phyloP scores from a whole-genome alignment of 2,329 filamentous ascomycete genomes.

The Aspergillus amoenus region DNA sequence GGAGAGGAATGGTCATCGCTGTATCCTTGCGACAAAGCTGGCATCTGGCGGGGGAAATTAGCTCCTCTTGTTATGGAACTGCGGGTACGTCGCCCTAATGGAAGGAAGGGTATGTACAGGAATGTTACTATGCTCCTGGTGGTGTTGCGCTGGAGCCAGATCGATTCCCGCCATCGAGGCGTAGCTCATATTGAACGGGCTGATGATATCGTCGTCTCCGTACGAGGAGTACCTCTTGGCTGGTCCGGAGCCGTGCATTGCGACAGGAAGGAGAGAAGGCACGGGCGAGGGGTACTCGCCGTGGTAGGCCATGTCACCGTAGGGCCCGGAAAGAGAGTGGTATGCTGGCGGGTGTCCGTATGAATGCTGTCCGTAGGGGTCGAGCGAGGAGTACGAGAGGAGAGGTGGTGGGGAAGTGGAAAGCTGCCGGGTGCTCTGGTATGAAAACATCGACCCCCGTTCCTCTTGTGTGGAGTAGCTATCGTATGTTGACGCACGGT shows the following conservation, averaged over 20 bases:
- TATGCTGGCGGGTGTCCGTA: conserved; percentile 39
- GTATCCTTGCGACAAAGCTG: conserved; percentile 36
- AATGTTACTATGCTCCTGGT: conserved; percentile 38
- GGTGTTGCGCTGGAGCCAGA: conserved; percentile 37
- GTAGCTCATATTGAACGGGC: conserved; percentile 62
- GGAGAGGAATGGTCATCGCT: conserved; percentile 40
- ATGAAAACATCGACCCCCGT: conserved; percentile 53
- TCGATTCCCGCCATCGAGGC: conserved; percentile 60
- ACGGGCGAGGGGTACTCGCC: conserved; percentile 41
- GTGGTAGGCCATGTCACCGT: conserved; percentile 36
- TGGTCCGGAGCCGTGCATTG: conserved; percentile 38
- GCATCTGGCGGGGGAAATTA: conserved; percentile 32
- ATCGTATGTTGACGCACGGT: conserved; percentile 37
- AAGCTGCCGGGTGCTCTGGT: conserved; percentile 59
- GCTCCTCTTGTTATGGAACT: conserved; percentile 15
- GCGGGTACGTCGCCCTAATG: conserved; percentile 19
- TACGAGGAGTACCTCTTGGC: conserved; percentile 54
- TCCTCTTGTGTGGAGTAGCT: conserved; percentile 45
- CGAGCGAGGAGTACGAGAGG: conserved; percentile 52
- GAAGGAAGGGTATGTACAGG: conserved; percentile 45
- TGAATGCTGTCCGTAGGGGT: conserved; percentile 38
- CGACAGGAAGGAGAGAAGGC: conserved; percentile 48
- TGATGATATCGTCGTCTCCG: conserved; percentile 56
- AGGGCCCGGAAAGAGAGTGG: conserved; percentile 31
- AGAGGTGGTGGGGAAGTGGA: conserved; percentile 59